Conservation (phyloP, 371 early-diverging fungal genomes). For the Rhizopus sp. region DNA sequence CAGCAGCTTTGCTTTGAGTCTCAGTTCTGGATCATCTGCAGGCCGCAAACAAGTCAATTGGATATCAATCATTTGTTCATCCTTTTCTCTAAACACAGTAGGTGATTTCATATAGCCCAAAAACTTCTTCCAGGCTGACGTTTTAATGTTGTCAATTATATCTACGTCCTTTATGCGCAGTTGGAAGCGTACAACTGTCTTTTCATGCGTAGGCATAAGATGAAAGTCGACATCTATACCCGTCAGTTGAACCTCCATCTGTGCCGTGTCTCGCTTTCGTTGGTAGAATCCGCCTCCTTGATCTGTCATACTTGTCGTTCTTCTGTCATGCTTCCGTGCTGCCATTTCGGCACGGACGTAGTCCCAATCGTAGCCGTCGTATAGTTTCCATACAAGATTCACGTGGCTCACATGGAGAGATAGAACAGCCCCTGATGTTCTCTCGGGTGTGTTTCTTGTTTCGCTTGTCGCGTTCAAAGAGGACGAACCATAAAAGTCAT, state of each 20-base stretch:
- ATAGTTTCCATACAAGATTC: constrained; percentile 63
- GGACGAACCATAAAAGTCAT: constrained; percentile 58
- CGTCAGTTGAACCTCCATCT: constrained; percentile 61
- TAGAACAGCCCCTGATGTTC: constrained; percentile 38
- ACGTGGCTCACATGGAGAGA: constrained; percentile 60
- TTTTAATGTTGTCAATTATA: constrained; percentile 76
- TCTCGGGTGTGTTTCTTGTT: constrained; percentile 17
- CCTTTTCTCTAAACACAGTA: constrained; percentile 51
- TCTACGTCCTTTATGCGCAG: constrained; percentile 68
- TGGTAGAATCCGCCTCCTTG: constrained; percentile 10
- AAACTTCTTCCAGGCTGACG: constrained; percentile 79
- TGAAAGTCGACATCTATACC: constrained; percentile 60
- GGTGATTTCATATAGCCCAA: constrained; percentile 64
- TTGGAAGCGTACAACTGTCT: constrained; percentile 51
- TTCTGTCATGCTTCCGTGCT: constrained; percentile 4
- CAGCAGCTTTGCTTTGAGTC: constrained; percentile 66
- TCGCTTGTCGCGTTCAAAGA: constrained; percentile 17
- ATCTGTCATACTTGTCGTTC: not conserved
- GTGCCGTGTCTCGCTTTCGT: constrained; percentile 4
- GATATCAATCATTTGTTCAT: constrained; percentile 67
- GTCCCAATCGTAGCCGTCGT: constrained; percentile 65
- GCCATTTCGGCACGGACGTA: constrained; percentile 27
- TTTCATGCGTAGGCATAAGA: constrained; percentile 49
- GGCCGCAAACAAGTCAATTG: constrained; percentile 69
- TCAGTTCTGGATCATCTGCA: constrained; percentile 55